Conservation (phyloP, 345 rosid species). For the Abelmoschus esculentus region DNA sequence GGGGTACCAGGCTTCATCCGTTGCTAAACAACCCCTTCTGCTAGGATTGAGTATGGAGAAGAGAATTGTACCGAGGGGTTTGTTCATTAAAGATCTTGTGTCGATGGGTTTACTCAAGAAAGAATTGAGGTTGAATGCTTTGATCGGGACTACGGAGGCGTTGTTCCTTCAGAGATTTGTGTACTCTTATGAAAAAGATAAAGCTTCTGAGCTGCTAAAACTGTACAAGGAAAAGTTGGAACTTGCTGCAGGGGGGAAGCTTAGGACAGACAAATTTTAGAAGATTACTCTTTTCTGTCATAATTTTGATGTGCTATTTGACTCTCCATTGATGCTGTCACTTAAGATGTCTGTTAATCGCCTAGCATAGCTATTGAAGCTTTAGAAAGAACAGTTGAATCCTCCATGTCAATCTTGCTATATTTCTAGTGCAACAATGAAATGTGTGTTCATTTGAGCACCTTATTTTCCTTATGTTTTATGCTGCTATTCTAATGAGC, state of each 20-base stretch:
- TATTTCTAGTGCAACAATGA: not conserved
- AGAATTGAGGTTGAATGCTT: not conserved
- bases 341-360: no score
- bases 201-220: not conserved
- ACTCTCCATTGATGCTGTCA: no score
- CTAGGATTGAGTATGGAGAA: slow-evolving; percentile 14
- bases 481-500: not conserved
- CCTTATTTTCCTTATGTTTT: not conserved
- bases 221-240: not conserved
- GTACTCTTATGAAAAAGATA: not conserved
- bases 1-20: slow-evolving; percentile 2
- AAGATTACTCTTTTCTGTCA: not conserved
- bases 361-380: no score
- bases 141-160: not conserved
- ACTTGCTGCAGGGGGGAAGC: not conserved
- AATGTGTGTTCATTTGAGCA: not conserved
- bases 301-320: not conserved
- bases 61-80: slow-evolving; percentile 18
- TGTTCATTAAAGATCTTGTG: not conserved
- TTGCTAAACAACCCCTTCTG: not conserved
- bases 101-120: not conserved
- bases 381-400: slow-evolving; percentile 11
- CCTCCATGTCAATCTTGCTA: not conserved
- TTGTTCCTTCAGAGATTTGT: not conserved
- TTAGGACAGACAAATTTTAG: not conserved